phyloP scores from a whole-genome alignment of 2,329 filamentous ascomycete species.

The Epichloe typhina region DNA sequence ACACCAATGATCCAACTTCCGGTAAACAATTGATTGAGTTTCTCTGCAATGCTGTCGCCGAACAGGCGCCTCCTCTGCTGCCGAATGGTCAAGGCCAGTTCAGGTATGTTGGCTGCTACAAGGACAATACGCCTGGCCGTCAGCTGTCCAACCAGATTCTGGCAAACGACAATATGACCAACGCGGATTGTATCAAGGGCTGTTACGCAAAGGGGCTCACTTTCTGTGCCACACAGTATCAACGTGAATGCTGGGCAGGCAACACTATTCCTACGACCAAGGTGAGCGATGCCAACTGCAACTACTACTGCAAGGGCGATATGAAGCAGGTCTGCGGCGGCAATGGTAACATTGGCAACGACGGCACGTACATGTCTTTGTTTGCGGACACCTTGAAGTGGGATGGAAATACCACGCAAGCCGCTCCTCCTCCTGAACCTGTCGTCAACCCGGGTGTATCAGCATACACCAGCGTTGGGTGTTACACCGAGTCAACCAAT shows the following conservation, averaged over 20 bases:
- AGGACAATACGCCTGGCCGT: constrained; percentile 41
- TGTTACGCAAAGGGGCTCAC: constrained; percentile 23
- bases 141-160: constrained; percentile 33
- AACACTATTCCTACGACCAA: constrained; percentile 29
- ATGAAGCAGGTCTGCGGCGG: constrained; percentile 40
- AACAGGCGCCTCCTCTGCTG: constrained; percentile 37
- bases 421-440: constrained; percentile 11
- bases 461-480: constrained; percentile 24
- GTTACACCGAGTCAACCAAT: constrained; percentile 22
- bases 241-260: constrained; percentile 42
- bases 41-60: constrained; percentile 34
- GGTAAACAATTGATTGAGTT: constrained; percentile 41
- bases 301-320: constrained; percentile 36
- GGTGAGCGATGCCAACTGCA: constrained; percentile 34
- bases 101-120: constrained; percentile 40
- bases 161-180: constrained; percentile 27
- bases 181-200: constrained; percentile 29
- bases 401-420: constrained; percentile 15
- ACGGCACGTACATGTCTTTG: constrained; percentile 32
- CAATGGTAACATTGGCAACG: constrained; percentile 23
- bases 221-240: constrained; percentile 37
- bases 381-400: constrained; percentile 26
- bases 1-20: constrained; percentile 38
- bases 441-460: constrained; percentile 24
- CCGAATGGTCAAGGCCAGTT: constrained; percentile 32